Percentiles rank a stretch among this genome's conserved stretches.
Conservation (phyloP, 2,329 filamentous ascomycete species). For the Corniculantispora saksenae region DNA sequence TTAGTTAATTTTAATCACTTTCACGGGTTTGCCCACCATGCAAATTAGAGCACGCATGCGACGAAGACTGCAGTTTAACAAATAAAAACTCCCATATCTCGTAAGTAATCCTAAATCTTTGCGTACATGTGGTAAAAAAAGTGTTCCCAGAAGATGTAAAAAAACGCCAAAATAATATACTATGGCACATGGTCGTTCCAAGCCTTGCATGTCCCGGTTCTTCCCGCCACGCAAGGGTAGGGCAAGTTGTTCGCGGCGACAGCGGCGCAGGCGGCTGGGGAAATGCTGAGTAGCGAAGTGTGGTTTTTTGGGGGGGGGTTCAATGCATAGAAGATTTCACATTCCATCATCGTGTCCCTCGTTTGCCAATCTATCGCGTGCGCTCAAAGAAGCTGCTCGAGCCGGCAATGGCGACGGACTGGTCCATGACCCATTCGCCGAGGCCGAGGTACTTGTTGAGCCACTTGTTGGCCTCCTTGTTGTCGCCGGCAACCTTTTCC, state of each 20-base stretch:
- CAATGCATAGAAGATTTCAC: too few relatives aligned
- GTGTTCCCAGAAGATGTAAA: not conserved
- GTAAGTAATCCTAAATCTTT: conserved; percentile 6
- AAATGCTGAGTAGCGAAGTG: conserved; percentile 10
- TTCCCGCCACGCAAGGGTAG: not conserved
- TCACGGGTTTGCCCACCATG: not conserved
- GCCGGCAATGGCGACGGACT: conserved; percentile 88
- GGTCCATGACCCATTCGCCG: conserved; percentile 98
- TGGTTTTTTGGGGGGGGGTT: too few relatives aligned
- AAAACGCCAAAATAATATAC: conserved; percentile 4
- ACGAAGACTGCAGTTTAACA: too few relatives aligned
- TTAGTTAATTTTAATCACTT: not conserved
- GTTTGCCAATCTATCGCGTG: conserved; percentile 61
- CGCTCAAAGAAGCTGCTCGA: conserved; percentile 90
- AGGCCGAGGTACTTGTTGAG: conserved; percentile 91
- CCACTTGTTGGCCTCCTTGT: conserved; percentile 82
- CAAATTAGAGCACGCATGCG: too few relatives aligned
- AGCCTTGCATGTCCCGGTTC: not conserved
- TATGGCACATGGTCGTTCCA: conserved; percentile 6
- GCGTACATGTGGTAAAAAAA: conserved; percentile 4
- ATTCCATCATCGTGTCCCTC: not conserved
- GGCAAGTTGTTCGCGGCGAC: not conserved
- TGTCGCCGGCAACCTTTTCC: conserved; percentile 77
- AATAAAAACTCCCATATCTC: conserved; percentile 10
- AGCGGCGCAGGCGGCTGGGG: too few relatives aligned